Conservation (phyloP, 345 rosid genomes). For the Pseudoturritis turrita region DNA sequence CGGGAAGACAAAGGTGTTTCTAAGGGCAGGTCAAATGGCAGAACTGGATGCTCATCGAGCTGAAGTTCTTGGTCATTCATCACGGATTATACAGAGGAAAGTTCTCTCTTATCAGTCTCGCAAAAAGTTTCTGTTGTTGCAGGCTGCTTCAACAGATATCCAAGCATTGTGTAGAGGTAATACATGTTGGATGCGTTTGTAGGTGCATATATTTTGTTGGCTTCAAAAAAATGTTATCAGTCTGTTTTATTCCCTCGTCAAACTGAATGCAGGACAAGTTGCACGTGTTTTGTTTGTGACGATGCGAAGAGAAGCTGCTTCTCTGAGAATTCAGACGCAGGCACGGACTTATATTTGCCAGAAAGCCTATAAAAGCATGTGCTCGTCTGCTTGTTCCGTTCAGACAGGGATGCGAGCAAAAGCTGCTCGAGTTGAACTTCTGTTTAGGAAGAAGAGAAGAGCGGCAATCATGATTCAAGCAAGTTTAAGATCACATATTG, state of each 20-base stretch:
- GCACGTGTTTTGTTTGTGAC: conserved; percentile 54
- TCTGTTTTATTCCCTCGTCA: not conserved
- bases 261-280: conserved; percentile 53
- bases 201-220: not conserved
- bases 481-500: conserved; percentile 17
- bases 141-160: conserved; percentile 51
- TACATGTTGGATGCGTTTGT: not conserved
- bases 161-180: conserved; percentile 90
- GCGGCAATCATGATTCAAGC: conserved; percentile 81
- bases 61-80: conserved; percentile 80
- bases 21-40: conserved; percentile 99
- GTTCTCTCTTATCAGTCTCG: conserved; percentile 55
- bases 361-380: conserved; percentile 50
- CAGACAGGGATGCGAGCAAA: conserved; percentile 79
- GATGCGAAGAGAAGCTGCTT: conserved; percentile 77
- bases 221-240: not conserved
- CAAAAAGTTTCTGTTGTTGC: conserved; percentile 51
- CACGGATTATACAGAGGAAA: conserved; percentile 79
- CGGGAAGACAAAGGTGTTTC: conserved; percentile 91
- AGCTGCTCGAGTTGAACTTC: conserved; percentile 66
- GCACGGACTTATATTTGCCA: conserved; percentile 61
- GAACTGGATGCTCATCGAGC: conserved; percentile 78
- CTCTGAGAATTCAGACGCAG: conserved; percentile 59
- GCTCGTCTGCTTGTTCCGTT: conserved; percentile 56
- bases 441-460: conserved; percentile 54